Evolutionary conservation across 2,329 filamentous ascomycete genomes (phyloP), one percentile per base, ranked within the genome.

Genomic region (Arachnomyces sp.): DNA sequence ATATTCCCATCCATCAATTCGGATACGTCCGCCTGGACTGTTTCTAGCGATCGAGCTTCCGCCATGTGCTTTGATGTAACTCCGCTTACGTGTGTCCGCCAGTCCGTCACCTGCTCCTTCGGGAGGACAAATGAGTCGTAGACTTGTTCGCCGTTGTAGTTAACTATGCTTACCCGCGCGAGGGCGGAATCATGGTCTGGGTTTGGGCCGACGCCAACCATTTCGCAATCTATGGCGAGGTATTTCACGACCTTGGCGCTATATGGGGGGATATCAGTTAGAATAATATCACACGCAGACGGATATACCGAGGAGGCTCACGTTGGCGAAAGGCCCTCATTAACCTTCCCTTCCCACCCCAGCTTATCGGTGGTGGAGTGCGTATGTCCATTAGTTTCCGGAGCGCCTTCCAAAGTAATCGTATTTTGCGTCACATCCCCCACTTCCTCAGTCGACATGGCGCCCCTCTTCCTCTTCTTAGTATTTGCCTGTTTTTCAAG

Each of bases 91-190:
- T 74, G 70, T 2, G 89, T 96, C 46, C 92, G 78, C 82, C 89
- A 98, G 63, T 98, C 85, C 11, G 84, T 88, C 2, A 98, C 85
- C 40, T 68, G 71, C 55, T 88, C 81, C 43, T 79, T 78, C 1
- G 86, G 84, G 39, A 77, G 76, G 7, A 96, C 92, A 57, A 84
- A 96, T 9, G 85, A 90, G 67, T 98, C 92, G 72, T 96, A 95
- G 34, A 98, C 69, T 61, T 94, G 87, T 18, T 83, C 77, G 13
- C 89, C 89, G 58, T 95, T 87, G 62, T 89, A 98, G 62, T 96
- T 94, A 50, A 95, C 89, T 12, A 94, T 69, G 56, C 85, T 94
- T 40, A 90, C 86, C 34, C 92, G 78, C 1, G 92, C 92, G 33
- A 98, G 76, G 0, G 79, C 80, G 28, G 86, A 88, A 56, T 81